These are phyloP conservation scores for Pyrus hybrid DNA, from an alignment of 331 rosid genomes.

Conservation along the genomic window DNA sequence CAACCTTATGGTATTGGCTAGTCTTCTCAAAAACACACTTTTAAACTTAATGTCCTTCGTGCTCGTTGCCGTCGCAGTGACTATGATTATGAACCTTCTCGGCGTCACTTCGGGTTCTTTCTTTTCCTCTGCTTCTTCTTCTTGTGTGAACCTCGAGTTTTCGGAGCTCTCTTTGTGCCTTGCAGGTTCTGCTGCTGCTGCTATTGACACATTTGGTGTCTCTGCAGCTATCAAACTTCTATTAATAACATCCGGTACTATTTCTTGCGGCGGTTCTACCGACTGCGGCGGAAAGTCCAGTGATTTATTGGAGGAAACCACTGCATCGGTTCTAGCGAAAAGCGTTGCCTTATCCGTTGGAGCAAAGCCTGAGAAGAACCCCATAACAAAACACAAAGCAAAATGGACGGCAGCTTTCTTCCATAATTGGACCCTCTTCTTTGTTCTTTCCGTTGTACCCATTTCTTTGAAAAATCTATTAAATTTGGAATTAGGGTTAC, in stretches of 20 bases:
- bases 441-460: slow-evolving; percentile 80
- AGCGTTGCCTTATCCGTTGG: slow-evolving; percentile 62
- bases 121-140: background rate
- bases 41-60: slow-evolving; percentile 31
- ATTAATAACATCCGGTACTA: slow-evolving; percentile 3
- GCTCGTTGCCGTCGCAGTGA: slow-evolving; percentile 89
- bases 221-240: slow-evolving; percentile 25
- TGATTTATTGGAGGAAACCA: slow-evolving; percentile 23
- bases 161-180: background rate
- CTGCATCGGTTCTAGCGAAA: slow-evolving; percentile 14
- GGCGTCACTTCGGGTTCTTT: slow-evolving; percentile 12
- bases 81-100: slow-evolving; percentile 51
- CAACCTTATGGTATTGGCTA: slow-evolving; percentile 62
- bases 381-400: slow-evolving; percentile 77
- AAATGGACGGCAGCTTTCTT: slow-evolving; percentile 79
- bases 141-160: background rate
- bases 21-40: slow-evolving; percentile 53
- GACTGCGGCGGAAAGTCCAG: slow-evolving; percentile 31
- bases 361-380: slow-evolving; percentile 87
- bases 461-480: slow-evolving; percentile 21
- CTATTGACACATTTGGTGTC: background rate
- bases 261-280: slow-evolving; percentile 2
- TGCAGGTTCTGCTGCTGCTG: background rate
- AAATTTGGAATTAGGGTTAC: background rate
- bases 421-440: slow-evolving; percentile 68